Conservation (phyloP, 2,329 filamentous ascomycete genomes). For the Exophiala mesophila region DNA sequence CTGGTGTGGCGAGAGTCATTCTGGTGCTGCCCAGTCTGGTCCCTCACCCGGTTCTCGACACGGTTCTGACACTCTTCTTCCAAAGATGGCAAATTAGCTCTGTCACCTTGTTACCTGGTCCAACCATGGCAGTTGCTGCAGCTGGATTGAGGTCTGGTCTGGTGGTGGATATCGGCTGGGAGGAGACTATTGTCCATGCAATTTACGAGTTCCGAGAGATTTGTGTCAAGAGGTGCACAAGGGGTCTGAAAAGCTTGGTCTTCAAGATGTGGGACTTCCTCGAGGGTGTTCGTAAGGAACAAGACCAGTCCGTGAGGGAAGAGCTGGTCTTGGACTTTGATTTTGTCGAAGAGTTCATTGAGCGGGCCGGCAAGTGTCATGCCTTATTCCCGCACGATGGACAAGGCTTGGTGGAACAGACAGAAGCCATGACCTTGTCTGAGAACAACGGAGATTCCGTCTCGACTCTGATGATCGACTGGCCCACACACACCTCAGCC, state of each 20-base stretch:
- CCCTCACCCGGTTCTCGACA: conserved; percentile 71
- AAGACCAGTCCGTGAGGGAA: conserved; percentile 10
- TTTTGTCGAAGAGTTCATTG: conserved; percentile 27
- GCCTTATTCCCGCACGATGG: conserved; percentile 7
- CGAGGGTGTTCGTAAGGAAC: conserved; percentile 13
- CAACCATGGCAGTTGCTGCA: conserved; percentile 68
- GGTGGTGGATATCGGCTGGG: conserved; percentile 88
- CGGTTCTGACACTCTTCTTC: conserved; percentile 73
- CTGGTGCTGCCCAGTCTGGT: conserved; percentile 73
- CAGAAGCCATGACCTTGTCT: conserved; percentile 5
- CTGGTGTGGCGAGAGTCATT: conserved; percentile 67
- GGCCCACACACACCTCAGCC: conserved; percentile 20
- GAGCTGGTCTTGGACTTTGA: conserved; percentile 26
- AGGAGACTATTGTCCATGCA: conserved; percentile 77
- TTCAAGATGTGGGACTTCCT: conserved; percentile 56
- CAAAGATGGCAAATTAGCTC: conserved; percentile 72
- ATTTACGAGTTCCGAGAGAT: conserved; percentile 90
- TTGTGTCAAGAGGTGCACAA: conserved; percentile 61
- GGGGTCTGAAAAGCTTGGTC: conserved; percentile 68
- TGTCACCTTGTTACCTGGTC: conserved; percentile 72
- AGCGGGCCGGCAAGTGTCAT: conserved; percentile 19
- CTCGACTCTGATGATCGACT: conserved; percentile 16
- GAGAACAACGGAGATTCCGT: neutral
- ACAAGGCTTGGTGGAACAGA: conserved; percentile 5
- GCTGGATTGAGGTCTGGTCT: conserved; percentile 82